Percentiles rank a stretch among this genome's conserved stretches.
Evolutionary conservation across 2,329 filamentous ascomycete species (phyloP).

Genomic region (Cadophora sp.): DNA sequence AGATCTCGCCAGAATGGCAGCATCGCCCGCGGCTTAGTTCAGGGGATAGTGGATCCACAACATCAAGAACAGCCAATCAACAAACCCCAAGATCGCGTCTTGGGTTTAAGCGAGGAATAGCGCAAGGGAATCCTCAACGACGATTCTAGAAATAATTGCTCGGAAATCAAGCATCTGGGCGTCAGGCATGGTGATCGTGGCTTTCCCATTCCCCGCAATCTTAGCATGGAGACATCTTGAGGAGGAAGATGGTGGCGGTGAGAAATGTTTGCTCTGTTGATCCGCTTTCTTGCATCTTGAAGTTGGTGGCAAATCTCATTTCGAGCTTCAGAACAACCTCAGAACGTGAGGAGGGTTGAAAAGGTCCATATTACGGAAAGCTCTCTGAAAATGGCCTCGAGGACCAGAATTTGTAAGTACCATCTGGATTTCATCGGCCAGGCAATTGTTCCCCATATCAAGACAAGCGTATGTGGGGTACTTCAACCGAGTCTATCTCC

Average conservation of each 20-base stretch:
- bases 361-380: neutral
- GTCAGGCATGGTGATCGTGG: conserved; percentile 6
- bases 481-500: neutral
- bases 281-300: too few relatives aligned
- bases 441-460: conserved; percentile 6
- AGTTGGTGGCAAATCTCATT: neutral
- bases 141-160: conserved; percentile 13
- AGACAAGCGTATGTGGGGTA: conserved; percentile 20
- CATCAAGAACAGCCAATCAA: conserved; percentile 14
- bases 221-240: neutral
- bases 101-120: neutral
- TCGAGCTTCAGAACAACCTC: neutral
- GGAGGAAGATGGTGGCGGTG: conserved; percentile 2
- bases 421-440: neutral
- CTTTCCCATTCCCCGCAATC: conserved; percentile 1
- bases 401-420: neutral
- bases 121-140: neutral
- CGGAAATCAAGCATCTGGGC: conserved; percentile 17
- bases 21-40: neutral
- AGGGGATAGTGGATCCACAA: neutral
- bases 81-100: neutral
- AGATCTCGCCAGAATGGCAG: conserved; percentile 20
- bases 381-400: neutral
- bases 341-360: neutral
- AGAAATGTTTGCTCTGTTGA: neutral